Conservation (phyloP, 164 flowering plant genomes). For the Platanus orientalis region DNA sequence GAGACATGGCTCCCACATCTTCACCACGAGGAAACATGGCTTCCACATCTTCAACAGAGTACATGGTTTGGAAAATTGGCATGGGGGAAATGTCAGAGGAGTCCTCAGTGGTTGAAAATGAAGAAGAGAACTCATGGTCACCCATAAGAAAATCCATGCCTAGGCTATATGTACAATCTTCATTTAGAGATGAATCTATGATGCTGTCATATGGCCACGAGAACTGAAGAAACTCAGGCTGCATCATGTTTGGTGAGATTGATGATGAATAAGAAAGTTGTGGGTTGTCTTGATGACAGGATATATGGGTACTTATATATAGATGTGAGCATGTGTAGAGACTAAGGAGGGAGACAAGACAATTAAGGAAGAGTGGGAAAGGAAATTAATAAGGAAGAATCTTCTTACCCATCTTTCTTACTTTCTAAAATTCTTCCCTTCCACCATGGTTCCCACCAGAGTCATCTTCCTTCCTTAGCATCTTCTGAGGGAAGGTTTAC, state of each 20-base stretch:
- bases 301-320: constrained; percentile 9
- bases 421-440: constrained; percentile 1
- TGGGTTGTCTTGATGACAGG: neutral
- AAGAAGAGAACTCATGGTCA: constrained; percentile 23
- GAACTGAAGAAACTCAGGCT: no score
- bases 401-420: neutral
- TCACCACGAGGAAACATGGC: constrained; percentile 3
- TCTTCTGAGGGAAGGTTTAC: neutral
- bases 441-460: constrained; percentile 7
- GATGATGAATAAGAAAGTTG: neutral
- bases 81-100: constrained; percentile 15
- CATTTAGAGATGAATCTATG: constrained; percentile 16
- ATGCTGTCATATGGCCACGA: constrained; percentile 22
- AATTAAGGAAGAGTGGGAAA: neutral
- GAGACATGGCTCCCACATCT: neutral
- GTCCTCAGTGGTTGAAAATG: no score
- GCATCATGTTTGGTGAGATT: constrained; percentile 22
- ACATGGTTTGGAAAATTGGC: constrained; percentile 8
- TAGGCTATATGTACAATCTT: constrained; percentile 11
- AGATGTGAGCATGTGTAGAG: neutral
- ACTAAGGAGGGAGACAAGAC: no score
- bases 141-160: constrained; percentile 13
- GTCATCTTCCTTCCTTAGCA: constrained; percentile 11
- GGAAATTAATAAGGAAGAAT: neutral
- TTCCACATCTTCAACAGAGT: no score